Evolutionary conservation across 495 filamentous ascomycete genomes (phyloP).

Genomic region (Penicillium goetzii): DNA sequence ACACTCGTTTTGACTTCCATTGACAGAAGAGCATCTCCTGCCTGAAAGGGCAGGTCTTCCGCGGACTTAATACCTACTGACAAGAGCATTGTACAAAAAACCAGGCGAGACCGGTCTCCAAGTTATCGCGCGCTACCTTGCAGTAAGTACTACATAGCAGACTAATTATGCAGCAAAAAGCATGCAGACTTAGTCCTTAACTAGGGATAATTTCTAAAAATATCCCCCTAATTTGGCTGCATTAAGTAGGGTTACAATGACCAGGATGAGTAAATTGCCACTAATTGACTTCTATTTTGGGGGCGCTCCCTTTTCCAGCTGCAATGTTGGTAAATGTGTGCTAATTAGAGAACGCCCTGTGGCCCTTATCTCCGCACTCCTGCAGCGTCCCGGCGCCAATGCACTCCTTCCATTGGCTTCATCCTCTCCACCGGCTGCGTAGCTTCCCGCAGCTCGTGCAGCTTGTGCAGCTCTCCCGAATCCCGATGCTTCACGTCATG

Average conservation of each 20-base stretch:
- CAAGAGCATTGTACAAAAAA: neutral
- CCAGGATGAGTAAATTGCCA: conserved; percentile 9
- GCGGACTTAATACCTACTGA: neutral
- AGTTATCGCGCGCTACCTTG: conserved; percentile 2
- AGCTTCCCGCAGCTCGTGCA: conserved; percentile 7
- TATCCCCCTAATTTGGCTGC: conserved; percentile 19
- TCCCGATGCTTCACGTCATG: conserved; percentile 18
- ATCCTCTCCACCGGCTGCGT: conserved; percentile 8
- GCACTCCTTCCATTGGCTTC: conserved; percentile 21
- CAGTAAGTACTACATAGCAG: neutral
- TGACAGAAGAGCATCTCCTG: neutral
- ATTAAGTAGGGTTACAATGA: conserved; percentile 19
- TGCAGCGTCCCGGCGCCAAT: conserved; percentile 31
- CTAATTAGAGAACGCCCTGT: conserved; percentile 31
- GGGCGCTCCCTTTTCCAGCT: neutral
- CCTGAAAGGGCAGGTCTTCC: neutral
- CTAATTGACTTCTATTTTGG: conserved; percentile 37
- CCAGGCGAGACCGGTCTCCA: neutral
- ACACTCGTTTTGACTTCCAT: neutral
- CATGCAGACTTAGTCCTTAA: neutral
- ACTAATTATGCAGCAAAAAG: conserved; percentile 4
- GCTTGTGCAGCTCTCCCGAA: conserved; percentile 16
- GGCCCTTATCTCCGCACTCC: conserved; percentile 14
- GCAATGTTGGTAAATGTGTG: neutral
- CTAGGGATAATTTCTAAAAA: conserved; percentile 20